Conservation (phyloP, 306 rosid genomes). For the Bauhinia variegata region DNA sequence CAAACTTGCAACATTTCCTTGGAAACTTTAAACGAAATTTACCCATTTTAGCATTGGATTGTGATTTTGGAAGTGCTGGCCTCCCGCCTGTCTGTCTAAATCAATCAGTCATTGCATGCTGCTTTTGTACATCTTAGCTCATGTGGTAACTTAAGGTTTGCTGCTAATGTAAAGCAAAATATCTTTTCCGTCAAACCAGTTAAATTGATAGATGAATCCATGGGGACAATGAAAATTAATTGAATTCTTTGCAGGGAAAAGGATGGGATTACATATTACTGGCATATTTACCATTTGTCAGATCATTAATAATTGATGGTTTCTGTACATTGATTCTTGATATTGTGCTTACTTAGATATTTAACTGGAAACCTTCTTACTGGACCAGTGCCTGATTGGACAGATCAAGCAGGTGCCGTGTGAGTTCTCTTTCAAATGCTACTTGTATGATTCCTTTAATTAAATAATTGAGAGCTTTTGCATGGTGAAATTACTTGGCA, state of each 20-base stretch:
- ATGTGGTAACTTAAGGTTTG: not conserved
- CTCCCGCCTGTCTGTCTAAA: too few species aligned
- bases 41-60: too few species aligned
- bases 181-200: not conserved
- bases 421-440: slow-evolving; percentile 45
- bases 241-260: not conserved
- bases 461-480: not conserved
- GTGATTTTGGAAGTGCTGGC: too few species aligned
- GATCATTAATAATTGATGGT: not conserved
- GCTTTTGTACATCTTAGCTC: too few species aligned
- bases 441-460: not conserved
- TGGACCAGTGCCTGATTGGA: slow-evolving; percentile 60
- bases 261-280: not conserved
- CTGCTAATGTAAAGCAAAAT: not conserved
- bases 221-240: not conserved
- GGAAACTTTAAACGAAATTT: not conserved
- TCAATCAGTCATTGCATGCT: too few species aligned
- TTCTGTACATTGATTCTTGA: slow-evolving; percentile 13
- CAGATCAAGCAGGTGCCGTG: slow-evolving; percentile 27
- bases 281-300: not conserved
- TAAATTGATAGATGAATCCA: not conserved
- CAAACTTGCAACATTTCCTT: not conserved
- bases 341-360: slow-evolving; percentile 46
- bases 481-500: too few species aligned
- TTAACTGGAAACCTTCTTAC: slow-evolving; percentile 73